Evolutionary conservation across 1,284 basidiomycete genomes (phyloP), one percentile per base, ranked within the genome.

Genomic region (Pisolithus thermaeus): DNA sequence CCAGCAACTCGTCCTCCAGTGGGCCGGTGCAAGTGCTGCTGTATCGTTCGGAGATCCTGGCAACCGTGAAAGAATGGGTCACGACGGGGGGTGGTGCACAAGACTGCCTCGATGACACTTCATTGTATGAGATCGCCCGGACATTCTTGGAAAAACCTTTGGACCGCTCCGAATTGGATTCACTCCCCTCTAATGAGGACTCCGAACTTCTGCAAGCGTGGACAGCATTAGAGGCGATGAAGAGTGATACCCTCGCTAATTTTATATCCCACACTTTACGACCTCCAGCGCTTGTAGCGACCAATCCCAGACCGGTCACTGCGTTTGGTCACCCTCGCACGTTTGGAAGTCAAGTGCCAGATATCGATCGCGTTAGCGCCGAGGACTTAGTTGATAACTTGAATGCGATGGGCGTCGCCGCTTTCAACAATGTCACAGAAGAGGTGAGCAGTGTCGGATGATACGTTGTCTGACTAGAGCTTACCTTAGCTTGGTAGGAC

Each of bases 301-400:
- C 64, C 47, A 28, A 67, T 72, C 42, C 64, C 57, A 46, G 60
- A 61, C 46, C 65, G 50, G 45, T 60, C 59, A 44, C 59, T 57
- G 37, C 56, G 32, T 57, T 60, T 37, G 50, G 66, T 3, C 70
- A 71, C 41, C 51, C 59, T 16, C 70, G 71, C 40, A 75, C 70
- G 53, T 74, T 80, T 52, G 77, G 76, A 50, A 73, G 77, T 40
- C 77, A 83, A 25, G 71, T 80, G 18, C 85, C 84, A 2, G 79
- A 86, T 60, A 66, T 90, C 27, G 87, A 90, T 62, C 73, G 72
- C n/a, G 68, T 83, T 51, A 73, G 76, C 45, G 74, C 84, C 0
- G 84, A 85, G 56, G 80, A 83, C 42, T 74, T 91, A 37, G 85
- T 90, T 22, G 81, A 82, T 52, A 83, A 81, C 57, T 57, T 91